Base-by-base conservation (phyloP, 345 rosid species). In the Gossypium raimondii region DNA sequence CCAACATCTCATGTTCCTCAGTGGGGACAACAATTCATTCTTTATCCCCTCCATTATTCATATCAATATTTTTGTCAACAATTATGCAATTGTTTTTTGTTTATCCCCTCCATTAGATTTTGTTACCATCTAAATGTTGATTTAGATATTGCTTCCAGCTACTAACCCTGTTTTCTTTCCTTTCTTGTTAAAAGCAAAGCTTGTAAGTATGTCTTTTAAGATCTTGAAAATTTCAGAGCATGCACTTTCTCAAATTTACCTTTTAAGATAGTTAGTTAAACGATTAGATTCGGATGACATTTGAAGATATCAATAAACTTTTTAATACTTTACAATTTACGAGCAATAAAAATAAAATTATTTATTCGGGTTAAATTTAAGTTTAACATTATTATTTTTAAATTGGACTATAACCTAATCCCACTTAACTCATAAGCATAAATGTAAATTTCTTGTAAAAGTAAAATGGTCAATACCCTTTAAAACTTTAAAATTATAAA, bases 1-100 rank as follows among this genome's bases (percentile, higher is more conserved):
- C 73, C 47, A 52, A 69, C 73, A 51, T 50, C 16, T 51, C 73
- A 69, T 51, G 59, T 69, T 69, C 73, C 17, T 51, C 13, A 27
- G 24, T 69, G 43, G 73, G 72, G 59, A 34, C 57, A 27, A 16
- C 9, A 24, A 48, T 25, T 68, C 58, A 25, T 56, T 51, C 73
- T 9, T 16, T 4, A 51, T 51, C 59, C 24, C 27, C 51, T 51
- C 73, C 24, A 69, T 69, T 22, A 69, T 27, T 69, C 59, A 17
- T 69, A 51, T 16, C 53, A 69, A 69, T 9, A 51, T 25, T 11
- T 34, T 51, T 50, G 59, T 50, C 73, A 51, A 51, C 14, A 25
- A 50, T 1, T 13, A 14, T 25, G 41, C 41, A 5, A 34, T 34
- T 34, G 41, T 4, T 34, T 6, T 34, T 34, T 34, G 38, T 34